Evolutionary conservation across 2,329 filamentous ascomycete genomes (phyloP).

Genomic region (Parascedosporium putredinis): DNA sequence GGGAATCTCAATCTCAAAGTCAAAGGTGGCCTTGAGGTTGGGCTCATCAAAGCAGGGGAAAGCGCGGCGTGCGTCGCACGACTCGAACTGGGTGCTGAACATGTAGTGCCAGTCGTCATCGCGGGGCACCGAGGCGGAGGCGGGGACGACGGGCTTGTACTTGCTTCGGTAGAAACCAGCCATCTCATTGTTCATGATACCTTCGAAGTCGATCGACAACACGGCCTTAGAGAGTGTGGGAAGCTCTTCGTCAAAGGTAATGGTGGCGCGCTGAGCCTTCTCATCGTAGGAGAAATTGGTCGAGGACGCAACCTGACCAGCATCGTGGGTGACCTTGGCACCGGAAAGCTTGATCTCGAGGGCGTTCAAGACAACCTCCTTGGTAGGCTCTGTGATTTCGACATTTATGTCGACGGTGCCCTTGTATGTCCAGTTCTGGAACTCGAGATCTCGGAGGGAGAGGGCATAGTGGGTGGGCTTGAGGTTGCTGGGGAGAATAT

Average conservation of each 20-base stretch:
- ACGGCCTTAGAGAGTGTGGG: slow-evolving; percentile 54
- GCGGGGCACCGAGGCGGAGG: slow-evolving; percentile 67
- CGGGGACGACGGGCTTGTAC: slow-evolving; percentile 70
- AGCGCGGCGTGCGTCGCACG: slow-evolving; percentile 85
- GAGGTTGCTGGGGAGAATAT: slow-evolving; percentile 52
- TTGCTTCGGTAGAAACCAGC: slow-evolving; percentile 88
- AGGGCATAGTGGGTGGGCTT: slow-evolving; percentile 82
- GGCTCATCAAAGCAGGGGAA: slow-evolving; percentile 99
- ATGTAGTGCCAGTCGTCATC: slow-evolving; percentile 60
- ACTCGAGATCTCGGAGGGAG: slow-evolving; percentile 73
- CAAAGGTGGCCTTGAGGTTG: slow-evolving; percentile 91
- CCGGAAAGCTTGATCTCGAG: slow-evolving; percentile 70
- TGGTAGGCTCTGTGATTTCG: slow-evolving; percentile 60
- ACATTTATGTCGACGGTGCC: slow-evolving; percentile 72
- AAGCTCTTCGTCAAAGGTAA: slow-evolving; percentile 65
- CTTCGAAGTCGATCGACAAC: slow-evolving; percentile 64
- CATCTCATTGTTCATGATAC: slow-evolving; percentile 82
- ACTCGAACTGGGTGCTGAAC: slow-evolving; percentile 96
- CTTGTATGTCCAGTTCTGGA: slow-evolving; percentile 64
- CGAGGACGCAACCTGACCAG: slow-evolving; percentile 22
- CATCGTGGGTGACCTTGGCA: slow-evolving; percentile 47
- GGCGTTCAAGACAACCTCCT: slow-evolving; percentile 73
- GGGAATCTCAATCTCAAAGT: slow-evolving; percentile 85
- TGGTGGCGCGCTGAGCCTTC: slow-evolving; percentile 70
- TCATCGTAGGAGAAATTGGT: slow-evolving; percentile 69